A percentile compares a stretch with the other conserved stretches of the same genome.
phyloP scores from a whole-genome alignment of 345 rosid genomes.

The Hevea brasiliensis region DNA sequence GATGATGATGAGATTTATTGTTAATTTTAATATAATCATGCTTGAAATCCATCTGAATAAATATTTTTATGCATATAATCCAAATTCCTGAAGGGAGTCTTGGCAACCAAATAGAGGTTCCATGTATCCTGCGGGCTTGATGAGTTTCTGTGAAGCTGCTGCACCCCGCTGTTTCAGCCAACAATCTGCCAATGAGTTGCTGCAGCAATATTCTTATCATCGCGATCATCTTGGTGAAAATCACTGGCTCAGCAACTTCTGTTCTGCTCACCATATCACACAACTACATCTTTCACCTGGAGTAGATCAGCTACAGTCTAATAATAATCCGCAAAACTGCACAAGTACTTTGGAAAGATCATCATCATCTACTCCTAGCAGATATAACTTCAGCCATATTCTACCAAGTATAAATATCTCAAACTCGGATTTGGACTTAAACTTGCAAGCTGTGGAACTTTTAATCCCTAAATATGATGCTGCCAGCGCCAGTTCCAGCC shows the following conservation, averaged over 20 bases:
- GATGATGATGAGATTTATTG: neutral
- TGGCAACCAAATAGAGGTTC: slow-evolving; percentile 17
- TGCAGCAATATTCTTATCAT: slow-evolving; percentile 5
- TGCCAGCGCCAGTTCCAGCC: slow-evolving; percentile 19
- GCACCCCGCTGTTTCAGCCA: slow-evolving; percentile 8
- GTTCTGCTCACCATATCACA: slow-evolving; percentile 15
- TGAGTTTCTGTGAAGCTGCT: neutral
- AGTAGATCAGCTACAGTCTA: neutral
- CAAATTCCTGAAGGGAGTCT: slow-evolving; percentile 22
- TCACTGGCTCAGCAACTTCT: slow-evolving; percentile 20
- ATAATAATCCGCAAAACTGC: neutral
- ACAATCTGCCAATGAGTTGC: slow-evolving; percentile 24
- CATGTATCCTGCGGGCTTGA: slow-evolving; percentile 7
- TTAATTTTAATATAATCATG: neutral
- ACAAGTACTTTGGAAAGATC: neutral
- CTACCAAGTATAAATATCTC: slow-evolving; percentile 24
- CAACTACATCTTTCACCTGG: slow-evolving; percentile 13
- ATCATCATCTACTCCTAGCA: slow-evolving; percentile 1
- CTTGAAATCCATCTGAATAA: neutral
- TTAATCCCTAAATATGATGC: slow-evolving; percentile 15
- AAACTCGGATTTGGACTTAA: slow-evolving; percentile 28
- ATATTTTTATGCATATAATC: slow-evolving; percentile 1
- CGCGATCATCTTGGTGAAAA: neutral
- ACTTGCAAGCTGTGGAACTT: slow-evolving; percentile 26
- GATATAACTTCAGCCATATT: slow-evolving; percentile 21